Conservation (phyloP, 169 alveolate species). For the Cryptosporidium felis region DNA sequence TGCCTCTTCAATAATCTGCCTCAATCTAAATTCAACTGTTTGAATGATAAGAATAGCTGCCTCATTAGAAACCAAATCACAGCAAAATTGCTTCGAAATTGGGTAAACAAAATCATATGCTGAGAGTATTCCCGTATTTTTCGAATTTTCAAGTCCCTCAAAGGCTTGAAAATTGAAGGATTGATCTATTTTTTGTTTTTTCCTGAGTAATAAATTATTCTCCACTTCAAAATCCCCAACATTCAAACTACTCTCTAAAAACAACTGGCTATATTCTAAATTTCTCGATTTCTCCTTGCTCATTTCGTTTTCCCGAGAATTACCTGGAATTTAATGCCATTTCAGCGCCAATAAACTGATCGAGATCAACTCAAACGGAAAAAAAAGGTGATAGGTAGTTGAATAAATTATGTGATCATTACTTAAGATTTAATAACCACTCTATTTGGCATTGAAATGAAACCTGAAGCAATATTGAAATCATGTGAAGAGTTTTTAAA, state of each 20-base stretch:
- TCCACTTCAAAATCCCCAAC: not conserved
- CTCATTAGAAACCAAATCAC: conserved; percentile 33
- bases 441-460: not conserved
- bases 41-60: conserved; percentile 50
- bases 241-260: not conserved
- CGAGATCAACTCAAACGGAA: too few species aligned
- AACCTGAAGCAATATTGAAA: not conserved
- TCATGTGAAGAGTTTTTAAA: conserved; percentile 19
- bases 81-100: conserved; percentile 47
- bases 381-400: too few species aligned
- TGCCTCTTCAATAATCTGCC: conserved; percentile 56
- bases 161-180: not conserved
- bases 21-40: conserved; percentile 32
- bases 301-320: too few species aligned
- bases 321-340: too few species aligned
- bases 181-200: conserved; percentile 1
- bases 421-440: too few species aligned
- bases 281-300: not conserved
- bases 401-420: too few species aligned
- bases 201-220: not conserved
- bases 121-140: not conserved
- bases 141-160: not conserved
- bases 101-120: conserved; percentile 64
- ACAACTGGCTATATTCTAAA: not conserved
- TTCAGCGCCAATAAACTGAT: too few species aligned